Conservation (phyloP, 495 filamentous ascomycete species). For the Xylaria nigripes region DNA sequence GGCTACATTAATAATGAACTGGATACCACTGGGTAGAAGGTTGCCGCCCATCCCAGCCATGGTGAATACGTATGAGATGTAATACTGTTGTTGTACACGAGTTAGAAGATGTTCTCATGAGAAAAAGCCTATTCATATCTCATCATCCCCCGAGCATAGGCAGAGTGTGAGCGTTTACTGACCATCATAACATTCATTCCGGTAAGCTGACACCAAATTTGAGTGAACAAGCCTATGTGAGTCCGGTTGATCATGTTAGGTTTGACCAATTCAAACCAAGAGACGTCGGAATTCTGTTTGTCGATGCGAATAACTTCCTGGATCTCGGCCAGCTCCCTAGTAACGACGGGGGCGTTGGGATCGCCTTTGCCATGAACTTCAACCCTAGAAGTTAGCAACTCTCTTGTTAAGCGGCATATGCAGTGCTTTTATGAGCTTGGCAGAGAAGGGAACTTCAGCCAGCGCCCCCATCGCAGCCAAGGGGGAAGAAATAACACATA, state of each 20-base stretch:
- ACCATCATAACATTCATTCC: conserved; percentile 87
- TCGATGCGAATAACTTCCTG: conserved; percentile 63
- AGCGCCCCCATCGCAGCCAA: neutral
- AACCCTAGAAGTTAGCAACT: neutral
- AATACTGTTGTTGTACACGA: conserved; percentile 32
- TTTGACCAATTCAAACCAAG: conserved; percentile 61
- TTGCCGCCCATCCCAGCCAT: conserved; percentile 59
- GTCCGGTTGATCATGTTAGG: conserved; percentile 68
- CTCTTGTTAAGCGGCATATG: neutral
- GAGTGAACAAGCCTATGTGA: conserved; percentile 65
- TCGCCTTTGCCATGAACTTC: conserved; percentile 59
- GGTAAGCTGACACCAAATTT: conserved; percentile 78
- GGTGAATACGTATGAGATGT: conserved; percentile 58
- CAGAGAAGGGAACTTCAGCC: neutral
- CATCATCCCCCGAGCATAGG: neutral
- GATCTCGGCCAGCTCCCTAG: conserved; percentile 62
- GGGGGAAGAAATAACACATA: neutral
- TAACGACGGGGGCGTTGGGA: conserved; percentile 51
- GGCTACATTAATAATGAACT: conserved; percentile 63
- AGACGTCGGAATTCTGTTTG: conserved; percentile 50
- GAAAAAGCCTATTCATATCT: neutral
- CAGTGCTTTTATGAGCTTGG: neutral
- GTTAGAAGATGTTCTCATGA: neutral
- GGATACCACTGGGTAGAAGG: conserved; percentile 61
- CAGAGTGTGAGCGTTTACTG: neutral